These are phyloP conservation scores for Citrullus amarus DNA, from an alignment of 306 rosid genomes.

Conservation along the genomic window DNA sequence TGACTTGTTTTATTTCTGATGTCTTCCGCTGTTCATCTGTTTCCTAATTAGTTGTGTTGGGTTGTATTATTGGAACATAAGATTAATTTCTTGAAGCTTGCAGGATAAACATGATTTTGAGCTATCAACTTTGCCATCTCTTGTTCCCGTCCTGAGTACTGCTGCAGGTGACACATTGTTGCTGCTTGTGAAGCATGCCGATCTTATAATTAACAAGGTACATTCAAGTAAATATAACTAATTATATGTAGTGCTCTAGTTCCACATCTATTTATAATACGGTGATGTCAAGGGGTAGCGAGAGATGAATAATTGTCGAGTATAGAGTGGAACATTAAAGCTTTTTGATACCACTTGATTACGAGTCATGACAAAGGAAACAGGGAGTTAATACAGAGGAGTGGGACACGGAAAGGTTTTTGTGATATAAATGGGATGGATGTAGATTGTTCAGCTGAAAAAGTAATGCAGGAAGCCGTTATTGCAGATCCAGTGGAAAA, in stretches of 20 bases:
- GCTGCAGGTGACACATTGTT: conserved; percentile 82
- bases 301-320: background rate
- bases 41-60: background rate
- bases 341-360: no score
- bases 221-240: background rate
- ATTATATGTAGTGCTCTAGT: background rate
- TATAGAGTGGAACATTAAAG: no score
- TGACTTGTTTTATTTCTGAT: background rate
- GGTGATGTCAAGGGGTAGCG: background rate
- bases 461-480: no score
- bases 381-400: no score
- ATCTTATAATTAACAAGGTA: conserved; percentile 84
- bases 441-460: no score
- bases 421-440: no score
- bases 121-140: conserved; percentile 87
- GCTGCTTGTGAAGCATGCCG: conserved; percentile 86
- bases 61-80: background rate
- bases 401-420: no score
- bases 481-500: no score
- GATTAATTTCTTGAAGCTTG: conserved; percentile 10
- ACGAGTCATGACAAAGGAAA: no score
- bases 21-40: background rate
- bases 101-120: conserved; percentile 93
- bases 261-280: background rate
- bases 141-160: conserved; percentile 76